Evolutionary conservation across 345 rosid species (phyloP).

Genomic region (Geranium brycei): DNA sequence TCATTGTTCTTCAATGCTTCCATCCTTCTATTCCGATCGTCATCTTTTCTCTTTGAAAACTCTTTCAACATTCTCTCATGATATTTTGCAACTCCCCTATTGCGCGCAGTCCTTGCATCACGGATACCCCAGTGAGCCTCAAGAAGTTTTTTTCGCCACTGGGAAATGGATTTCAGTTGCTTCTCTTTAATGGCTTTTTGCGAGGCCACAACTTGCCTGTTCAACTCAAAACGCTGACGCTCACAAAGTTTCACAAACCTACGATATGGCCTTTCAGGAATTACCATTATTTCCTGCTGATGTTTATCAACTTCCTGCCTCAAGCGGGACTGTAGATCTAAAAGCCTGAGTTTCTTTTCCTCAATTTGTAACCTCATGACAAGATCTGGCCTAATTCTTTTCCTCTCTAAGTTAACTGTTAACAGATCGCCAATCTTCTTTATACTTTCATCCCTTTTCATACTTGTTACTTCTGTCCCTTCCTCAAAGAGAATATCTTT

Average conservation of each 20-base stretch:
- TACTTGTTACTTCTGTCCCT: slow-evolving; percentile 64
- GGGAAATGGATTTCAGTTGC: slow-evolving; percentile 89
- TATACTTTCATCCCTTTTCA: slow-evolving; percentile 65
- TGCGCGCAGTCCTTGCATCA: slow-evolving; percentile 95
- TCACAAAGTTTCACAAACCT: slow-evolving; percentile 95
- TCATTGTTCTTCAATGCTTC: slow-evolving; percentile 99
- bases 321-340: slow-evolving; percentile 69
- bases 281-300: slow-evolving; percentile 95
- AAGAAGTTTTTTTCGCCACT: slow-evolving; percentile 98
- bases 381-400: slow-evolving; percentile 97
- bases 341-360: slow-evolving; percentile 77
- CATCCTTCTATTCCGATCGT: slow-evolving; percentile 91
- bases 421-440: slow-evolving; percentile 70
- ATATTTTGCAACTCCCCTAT: slow-evolving; percentile 97
- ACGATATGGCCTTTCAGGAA: slow-evolving; percentile 97
- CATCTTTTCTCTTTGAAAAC: slow-evolving; percentile 90
- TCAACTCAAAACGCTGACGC: slow-evolving; percentile 85
- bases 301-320: slow-evolving; percentile 89
- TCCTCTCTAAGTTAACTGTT: slow-evolving; percentile 83
- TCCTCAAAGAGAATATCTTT: slow-evolving; percentile 90
- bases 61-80: slow-evolving; percentile 95
- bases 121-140: slow-evolving; percentile 98
- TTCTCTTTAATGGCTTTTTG: slow-evolving; percentile 82
- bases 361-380: slow-evolving; percentile 93
- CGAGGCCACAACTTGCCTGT: slow-evolving; percentile 77